These are phyloP conservation scores for Trichosanthes cucumerina DNA, from an alignment of 306 rosid species.

Conservation along the genomic window DNA sequence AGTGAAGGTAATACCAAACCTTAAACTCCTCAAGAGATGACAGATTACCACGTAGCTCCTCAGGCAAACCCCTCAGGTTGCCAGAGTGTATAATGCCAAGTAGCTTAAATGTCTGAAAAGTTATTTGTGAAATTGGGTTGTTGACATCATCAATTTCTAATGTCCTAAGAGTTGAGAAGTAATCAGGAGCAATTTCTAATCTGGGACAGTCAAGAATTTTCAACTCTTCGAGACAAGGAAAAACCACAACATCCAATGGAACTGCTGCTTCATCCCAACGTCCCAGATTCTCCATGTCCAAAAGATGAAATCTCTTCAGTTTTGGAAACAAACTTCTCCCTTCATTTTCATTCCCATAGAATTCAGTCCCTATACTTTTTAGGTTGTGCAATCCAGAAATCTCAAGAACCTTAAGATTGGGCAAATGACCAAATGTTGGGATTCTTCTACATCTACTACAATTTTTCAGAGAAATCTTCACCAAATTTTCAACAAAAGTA, in stretches of 20 bases:
- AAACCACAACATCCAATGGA: not conserved
- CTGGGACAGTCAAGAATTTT: conserved; percentile 4
- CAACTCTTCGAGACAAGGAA: conserved; percentile 9
- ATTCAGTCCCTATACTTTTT: conserved; percentile 3
- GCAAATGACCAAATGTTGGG: conserved; percentile 2
- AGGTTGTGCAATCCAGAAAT: conserved; percentile 5
- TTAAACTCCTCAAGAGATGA: conserved; percentile 10
- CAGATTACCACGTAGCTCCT: conserved; percentile 2
- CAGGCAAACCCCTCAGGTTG: conserved; percentile 7
- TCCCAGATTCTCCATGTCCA: conserved; percentile 3
- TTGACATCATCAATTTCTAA: conserved; percentile 4
- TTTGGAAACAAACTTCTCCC: not conserved
- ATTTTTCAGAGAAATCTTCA: not conserved
- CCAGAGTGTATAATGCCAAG: conserved; percentile 7
- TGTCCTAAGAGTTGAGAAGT: conserved; percentile 1
- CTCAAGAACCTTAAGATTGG: conserved; percentile 6
- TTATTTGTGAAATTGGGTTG: not conserved
- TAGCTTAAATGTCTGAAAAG: conserved; percentile 6
- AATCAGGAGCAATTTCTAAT: conserved; percentile 6
- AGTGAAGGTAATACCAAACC: conserved; percentile 8
- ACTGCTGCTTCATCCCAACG: conserved; percentile 4
- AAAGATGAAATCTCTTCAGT: conserved; percentile 2
- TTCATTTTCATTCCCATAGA: not conserved
- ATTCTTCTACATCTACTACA: not conserved
- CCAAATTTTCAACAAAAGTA: conserved; percentile 8